Evolutionary conservation across 2,329 filamentous ascomycete species (phyloP).

Genomic region (Fusarium lateritium): DNA sequence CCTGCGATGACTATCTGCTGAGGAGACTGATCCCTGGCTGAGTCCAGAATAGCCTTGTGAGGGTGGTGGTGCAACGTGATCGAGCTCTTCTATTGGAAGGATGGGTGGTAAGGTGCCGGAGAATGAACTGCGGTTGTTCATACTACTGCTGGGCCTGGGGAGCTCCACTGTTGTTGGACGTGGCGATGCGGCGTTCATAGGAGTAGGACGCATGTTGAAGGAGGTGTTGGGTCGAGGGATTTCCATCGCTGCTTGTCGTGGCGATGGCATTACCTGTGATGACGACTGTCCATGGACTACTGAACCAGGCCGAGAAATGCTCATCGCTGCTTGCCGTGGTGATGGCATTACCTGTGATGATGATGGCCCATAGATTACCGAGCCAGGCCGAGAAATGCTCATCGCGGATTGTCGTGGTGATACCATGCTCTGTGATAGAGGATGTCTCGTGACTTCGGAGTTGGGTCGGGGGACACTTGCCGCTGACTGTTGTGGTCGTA

Average conservation of each 20-base stretch:
- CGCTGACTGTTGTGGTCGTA: not conserved
- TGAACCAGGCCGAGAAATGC: not conserved
- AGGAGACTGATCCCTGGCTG: not conserved
- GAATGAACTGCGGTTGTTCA: not conserved
- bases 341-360: not conserved
- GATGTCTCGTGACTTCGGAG: not conserved
- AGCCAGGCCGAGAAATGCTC: not conserved
- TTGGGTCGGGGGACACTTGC: not conserved
- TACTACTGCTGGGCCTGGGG: not conserved
- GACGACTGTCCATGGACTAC: not conserved
- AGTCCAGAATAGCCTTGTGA: not conserved
- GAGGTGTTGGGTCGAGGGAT: not conserved
- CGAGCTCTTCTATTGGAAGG: not conserved
- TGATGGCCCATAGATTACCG: not conserved
- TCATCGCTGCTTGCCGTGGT: not conserved
- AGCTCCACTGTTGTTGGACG: not conserved
- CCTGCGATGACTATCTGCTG: not conserved
- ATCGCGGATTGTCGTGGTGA: not conserved
- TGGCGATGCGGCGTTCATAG: not conserved
- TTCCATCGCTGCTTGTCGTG: not conserved
- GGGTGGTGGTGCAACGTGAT: not conserved
- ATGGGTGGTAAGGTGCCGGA: slow-evolving; percentile 5
- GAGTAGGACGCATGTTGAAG: not conserved
- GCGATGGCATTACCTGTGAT: not conserved
- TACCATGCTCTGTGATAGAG: not conserved